Base-by-base conservation (phyloP, 164 flowering plant genomes). In the Vitis amurensis region DNA sequence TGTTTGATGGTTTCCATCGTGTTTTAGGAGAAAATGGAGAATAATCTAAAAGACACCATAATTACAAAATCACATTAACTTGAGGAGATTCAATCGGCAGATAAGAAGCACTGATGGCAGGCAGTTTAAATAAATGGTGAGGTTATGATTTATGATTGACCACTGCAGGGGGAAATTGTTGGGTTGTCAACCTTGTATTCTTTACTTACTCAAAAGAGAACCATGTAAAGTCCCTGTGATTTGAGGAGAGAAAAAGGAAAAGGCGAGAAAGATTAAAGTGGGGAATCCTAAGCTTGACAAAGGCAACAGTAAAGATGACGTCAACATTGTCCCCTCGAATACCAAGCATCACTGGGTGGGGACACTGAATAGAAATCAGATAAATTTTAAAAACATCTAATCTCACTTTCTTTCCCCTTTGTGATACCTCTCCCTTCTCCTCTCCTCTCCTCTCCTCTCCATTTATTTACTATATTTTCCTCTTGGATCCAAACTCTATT, bases 201-300 rank as follows among this genome's bases (percentile, higher is more conserved):
- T 48, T 50, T 37, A n/a, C 68, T 59, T 67, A 64, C 71, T 71
- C 66, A 50, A 63, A 68, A 74, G 72, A 72, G 74, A 76, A 76
- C 74, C 75, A 64, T 61, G 70, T 69, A 80, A 82, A 79, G 82
- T 64, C 68, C 50, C 62, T 66, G 48, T 58, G 61, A 27, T 63
- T 69, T 64, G 74, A 74, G 62, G 63, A 29, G 51, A 64, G 57
- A 68, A 69, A 65, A 44, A 16, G 67, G 51, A 67, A 61, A 67
- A 63, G 44, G 44, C 7, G 19, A 55, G 76, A 71, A 73, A 60
- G 61, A 63, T 53, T 69, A 59, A 72, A 76, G 83, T 71, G 72
- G 79, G 77, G 89, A 82, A 84, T 84, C 86, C 77, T 59, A 77
- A 81, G 79, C 76, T 72, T 68, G 73, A 61, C 66, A 67, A 60